Percentiles rank a stretch among this genome's conserved stretches.
Conservation (phyloP, 257 asterid genomes). For the Thymus quinquecostatus region DNA sequence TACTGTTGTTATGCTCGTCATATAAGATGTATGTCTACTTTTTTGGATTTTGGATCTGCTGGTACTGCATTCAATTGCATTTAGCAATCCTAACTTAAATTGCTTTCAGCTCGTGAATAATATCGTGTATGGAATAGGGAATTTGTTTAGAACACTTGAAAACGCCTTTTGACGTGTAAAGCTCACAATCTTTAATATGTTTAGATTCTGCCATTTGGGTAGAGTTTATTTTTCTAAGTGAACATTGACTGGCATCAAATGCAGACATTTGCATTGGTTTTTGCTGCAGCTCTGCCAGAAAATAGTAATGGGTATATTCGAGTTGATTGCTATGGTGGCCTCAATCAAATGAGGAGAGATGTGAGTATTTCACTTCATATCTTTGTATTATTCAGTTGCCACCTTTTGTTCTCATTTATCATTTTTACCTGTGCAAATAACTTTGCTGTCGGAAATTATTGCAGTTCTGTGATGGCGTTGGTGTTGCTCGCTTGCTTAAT, state of each 20-base stretch:
- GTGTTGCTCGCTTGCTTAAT: conserved; percentile 89
- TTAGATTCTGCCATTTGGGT: not conserved
- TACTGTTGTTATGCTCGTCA: not conserved
- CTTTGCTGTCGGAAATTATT: conserved; percentile 21
- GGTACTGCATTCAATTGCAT: not conserved
- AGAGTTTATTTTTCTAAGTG: conserved; percentile 50
- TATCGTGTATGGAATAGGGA: not conserved
- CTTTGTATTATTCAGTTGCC: not conserved
- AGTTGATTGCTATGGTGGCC: conserved; percentile 99
- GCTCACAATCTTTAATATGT: not conserved
- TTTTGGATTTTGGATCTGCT: not conserved
- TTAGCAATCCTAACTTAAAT: conserved; percentile 22
- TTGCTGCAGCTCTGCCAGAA: conserved; percentile 95
- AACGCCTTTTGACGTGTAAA: not conserved
- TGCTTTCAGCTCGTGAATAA: not conserved
- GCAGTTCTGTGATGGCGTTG: conserved; percentile 99
- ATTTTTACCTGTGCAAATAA: conserved; percentile 9
- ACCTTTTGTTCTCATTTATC: conserved; percentile 9
- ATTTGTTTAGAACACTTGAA: conserved; percentile 4
- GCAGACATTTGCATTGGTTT: conserved; percentile 93
- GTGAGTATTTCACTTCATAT: conserved; percentile 50
- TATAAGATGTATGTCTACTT: not conserved
- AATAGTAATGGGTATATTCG: conserved; percentile 86
- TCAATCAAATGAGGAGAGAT: conserved; percentile 99
- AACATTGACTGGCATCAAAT: conserved; percentile 69